Evolutionary conservation across 352 stramenopile genomes (phyloP).

Genomic region (Phytophthora capsici): DNA sequence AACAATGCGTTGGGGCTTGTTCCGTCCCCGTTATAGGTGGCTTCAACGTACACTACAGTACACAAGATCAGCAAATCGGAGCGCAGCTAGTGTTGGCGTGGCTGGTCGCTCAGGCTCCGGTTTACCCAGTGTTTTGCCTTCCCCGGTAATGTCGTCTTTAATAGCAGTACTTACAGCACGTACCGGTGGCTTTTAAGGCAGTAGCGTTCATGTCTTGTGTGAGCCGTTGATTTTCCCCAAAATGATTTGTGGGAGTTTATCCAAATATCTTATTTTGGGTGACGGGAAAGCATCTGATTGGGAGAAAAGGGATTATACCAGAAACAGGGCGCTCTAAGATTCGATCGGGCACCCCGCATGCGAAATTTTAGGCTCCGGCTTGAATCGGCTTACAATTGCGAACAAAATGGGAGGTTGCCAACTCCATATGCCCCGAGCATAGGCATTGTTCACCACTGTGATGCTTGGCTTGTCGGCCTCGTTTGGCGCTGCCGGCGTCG

Average conservation of each 20-base stretch:
- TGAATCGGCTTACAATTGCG: background rate
- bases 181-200: background rate
- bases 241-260: constrained; percentile 13
- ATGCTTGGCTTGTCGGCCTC: background rate
- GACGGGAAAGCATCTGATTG: constrained; percentile 13
- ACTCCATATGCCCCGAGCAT: background rate
- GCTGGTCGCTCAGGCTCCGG: background rate
- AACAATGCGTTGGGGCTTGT: constrained; percentile 2
- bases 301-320: background rate
- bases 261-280: no score
- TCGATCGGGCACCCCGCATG: constrained; percentile 10
- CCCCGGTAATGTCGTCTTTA: background rate
- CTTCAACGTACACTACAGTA: constrained; percentile 5
- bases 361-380: constrained; percentile 31
- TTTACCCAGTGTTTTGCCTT: background rate
- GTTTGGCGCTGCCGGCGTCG: background rate
- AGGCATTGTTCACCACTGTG: background rate
- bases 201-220: background rate
- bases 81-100: background rate
- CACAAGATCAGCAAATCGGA: constrained; percentile 5
- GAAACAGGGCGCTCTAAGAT: background rate
- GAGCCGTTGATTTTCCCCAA: constrained; percentile 11
- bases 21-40: background rate
- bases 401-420: no score
- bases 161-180: background rate